Evolutionary conservation across 192 early-diverging fungal species (phyloP).

Genomic region (Pilaira anomala): DNA sequence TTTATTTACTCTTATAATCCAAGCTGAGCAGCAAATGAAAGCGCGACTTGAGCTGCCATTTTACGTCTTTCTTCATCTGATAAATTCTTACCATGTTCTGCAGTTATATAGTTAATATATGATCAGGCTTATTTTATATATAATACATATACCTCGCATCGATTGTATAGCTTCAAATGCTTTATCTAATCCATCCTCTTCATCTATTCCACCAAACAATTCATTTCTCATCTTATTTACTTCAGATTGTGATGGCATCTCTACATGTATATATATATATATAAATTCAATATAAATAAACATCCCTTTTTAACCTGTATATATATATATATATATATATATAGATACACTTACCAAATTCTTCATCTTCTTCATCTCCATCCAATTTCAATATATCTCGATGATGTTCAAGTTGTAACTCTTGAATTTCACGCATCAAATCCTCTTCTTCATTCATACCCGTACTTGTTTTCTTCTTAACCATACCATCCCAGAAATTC

Average conservation of each 20-base stretch:
- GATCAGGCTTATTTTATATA: background rate
- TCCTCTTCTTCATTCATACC: background rate
- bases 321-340: background rate
- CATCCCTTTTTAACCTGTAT: too few species aligned
- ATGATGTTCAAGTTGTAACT: background rate
- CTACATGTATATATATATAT: too few species aligned
- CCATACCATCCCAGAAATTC: slow-evolving; percentile 66
- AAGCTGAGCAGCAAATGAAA: slow-evolving; percentile 48
- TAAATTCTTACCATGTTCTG: slow-evolving; percentile 50
- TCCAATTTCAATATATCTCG: slow-evolving; percentile 7
- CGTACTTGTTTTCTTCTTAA: slow-evolving; percentile 29
- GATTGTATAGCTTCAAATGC: slow-evolving; percentile 46
- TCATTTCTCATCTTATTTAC: slow-evolving; percentile 42
- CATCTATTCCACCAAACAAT: slow-evolving; percentile 47
- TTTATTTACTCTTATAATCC: slow-evolving; percentile 14
- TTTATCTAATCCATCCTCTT: slow-evolving; percentile 51
- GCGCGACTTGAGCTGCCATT: slow-evolving; percentile 53
- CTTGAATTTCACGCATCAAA: background rate
- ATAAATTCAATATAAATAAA: background rate
- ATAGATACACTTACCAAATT: slow-evolving; percentile 5
- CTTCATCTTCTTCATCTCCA: slow-evolving; percentile 14
- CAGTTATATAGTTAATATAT: background rate
- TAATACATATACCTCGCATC: slow-evolving; percentile 56
- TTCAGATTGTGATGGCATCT: slow-evolving; percentile 35
- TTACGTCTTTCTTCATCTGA: slow-evolving; percentile 53